These are phyloP conservation scores for Phytophthora kernoviae DNA, from an alignment of 352 stramenopile genomes.

Conservation along the genomic window DNA sequence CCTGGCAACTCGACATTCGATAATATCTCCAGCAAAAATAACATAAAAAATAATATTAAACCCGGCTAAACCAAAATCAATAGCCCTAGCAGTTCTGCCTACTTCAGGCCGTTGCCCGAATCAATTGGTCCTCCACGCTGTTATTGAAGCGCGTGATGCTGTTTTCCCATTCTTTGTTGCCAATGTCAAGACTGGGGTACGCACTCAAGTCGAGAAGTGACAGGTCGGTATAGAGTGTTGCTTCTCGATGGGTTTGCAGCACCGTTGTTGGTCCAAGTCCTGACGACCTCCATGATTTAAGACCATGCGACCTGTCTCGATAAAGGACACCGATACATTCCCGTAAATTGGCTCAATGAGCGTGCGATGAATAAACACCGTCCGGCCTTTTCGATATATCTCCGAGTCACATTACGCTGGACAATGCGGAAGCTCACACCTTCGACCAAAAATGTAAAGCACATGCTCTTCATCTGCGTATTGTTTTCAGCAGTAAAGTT, in stretches of 20 bases:
- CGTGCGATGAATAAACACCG: slow-evolving; percentile 19
- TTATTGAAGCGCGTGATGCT: slow-evolving; percentile 19
- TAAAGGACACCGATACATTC: neutral
- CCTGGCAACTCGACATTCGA: too few species aligned
- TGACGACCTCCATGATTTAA: slow-evolving; percentile 16
- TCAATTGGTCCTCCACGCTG: slow-evolving; percentile 20
- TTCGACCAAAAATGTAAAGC: slow-evolving; percentile 12
- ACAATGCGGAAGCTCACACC: slow-evolving; percentile 7
- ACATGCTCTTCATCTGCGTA: slow-evolving; percentile 21
- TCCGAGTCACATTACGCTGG: slow-evolving; percentile 14
- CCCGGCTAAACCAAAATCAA: too few species aligned
- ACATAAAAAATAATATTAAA: too few species aligned
- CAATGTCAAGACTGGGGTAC: slow-evolving; percentile 8
- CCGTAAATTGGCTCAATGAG: slow-evolving; percentile 24
- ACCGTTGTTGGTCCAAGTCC: slow-evolving; percentile 16
- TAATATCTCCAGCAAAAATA: too few species aligned
- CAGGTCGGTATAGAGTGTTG: slow-evolving; percentile 6
- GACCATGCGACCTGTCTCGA: slow-evolving; percentile 27
- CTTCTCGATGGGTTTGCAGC: slow-evolving; percentile 28
- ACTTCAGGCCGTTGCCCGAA: slow-evolving; percentile 12
- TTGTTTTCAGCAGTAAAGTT: slow-evolving; percentile 14
- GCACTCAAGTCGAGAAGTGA: neutral
- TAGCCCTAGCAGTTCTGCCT: too few species aligned
- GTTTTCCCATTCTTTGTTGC: slow-evolving; percentile 12
- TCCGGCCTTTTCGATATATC: slow-evolving; percentile 16